phyloP scores from a whole-genome alignment of 1,139 yeast genomes.

The Wickerhamomyces sp. region DNA sequence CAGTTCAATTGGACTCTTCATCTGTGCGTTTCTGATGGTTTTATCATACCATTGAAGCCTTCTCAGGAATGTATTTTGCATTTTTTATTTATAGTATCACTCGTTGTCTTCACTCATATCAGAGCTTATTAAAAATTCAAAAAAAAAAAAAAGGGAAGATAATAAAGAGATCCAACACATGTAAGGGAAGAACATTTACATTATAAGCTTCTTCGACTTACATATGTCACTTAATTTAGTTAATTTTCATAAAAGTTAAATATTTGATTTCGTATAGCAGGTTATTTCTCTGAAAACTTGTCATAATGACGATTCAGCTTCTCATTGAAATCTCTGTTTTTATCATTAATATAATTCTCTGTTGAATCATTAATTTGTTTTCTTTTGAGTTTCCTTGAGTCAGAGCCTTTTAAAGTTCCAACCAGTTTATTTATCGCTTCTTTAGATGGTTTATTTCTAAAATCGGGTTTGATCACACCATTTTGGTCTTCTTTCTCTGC shows the following conservation, averaged over 20 bases:
- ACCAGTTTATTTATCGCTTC: slow-evolving; percentile 40
- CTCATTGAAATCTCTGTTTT: slow-evolving; percentile 74
- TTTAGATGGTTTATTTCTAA: slow-evolving; percentile 31
- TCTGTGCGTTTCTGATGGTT: background rate
- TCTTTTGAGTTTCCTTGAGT: slow-evolving; percentile 27
- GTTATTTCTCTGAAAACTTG: slow-evolving; percentile 31
- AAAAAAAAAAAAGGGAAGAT: background rate
- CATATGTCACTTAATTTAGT: too few relatives aligned
- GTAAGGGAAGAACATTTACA: too few relatives aligned
- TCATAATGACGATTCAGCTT: slow-evolving; percentile 60
- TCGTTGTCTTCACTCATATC: background rate
- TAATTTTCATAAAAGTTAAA: too few relatives aligned
- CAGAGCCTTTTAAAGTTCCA: slow-evolving; percentile 30
- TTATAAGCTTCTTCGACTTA: too few relatives aligned
- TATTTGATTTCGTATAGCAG: too few relatives aligned
- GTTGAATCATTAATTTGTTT: slow-evolving; percentile 34
- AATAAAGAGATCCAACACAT: background rate
- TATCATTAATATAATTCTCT: slow-evolving; percentile 49
- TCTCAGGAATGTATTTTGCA: background rate
- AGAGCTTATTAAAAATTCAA: too few relatives aligned
- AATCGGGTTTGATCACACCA: slow-evolving; percentile 1
- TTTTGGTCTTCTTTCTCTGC: slow-evolving; percentile 9
- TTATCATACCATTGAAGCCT: background rate
- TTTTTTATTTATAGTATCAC: background rate
- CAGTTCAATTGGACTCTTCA: background rate